These are phyloP conservation scores for Mucor velutinosus DNA, from an alignment of 371 early-diverging fungal genomes.

Conservation along the genomic window DNA sequence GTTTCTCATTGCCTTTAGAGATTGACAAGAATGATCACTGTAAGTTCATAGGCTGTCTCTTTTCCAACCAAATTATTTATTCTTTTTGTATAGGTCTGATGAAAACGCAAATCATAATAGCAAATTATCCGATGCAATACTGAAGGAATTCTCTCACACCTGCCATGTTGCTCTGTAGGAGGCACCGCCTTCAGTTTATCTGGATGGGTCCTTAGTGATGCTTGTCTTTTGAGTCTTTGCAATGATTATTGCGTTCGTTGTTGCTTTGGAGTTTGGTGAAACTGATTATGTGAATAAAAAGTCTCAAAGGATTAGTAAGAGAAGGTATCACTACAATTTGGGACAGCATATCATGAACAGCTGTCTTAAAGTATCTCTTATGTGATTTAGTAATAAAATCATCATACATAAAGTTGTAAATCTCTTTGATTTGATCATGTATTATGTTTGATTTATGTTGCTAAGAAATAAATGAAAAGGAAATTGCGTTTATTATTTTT, in stretches of 20 bases:
- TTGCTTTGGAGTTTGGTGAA: conserved; percentile 13
- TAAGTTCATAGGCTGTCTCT: conserved; percentile 5
- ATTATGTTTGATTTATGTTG: no score
- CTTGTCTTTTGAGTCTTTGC: conserved; percentile 7
- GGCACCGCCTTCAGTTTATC: conserved; percentile 7
- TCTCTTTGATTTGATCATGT: neutral
- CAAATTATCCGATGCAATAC: conserved; percentile 7
- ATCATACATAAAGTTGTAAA: conserved; percentile 5
- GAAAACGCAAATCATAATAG: conserved; percentile 1
- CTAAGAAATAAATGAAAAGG: no score
- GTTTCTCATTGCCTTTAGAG: conserved; percentile 2
- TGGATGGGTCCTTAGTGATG: conserved; percentile 4
- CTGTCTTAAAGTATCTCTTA: neutral
- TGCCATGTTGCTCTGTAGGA: conserved; percentile 11
- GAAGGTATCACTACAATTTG: conserved; percentile 2
- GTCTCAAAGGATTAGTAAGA: conserved; percentile 4
- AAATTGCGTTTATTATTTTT: no score
- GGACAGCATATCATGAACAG: conserved; percentile 8
- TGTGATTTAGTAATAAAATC: no score
- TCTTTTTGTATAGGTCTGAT: conserved; percentile 6
- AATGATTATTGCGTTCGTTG: conserved; percentile 3
- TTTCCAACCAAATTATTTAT: conserved; percentile 8
- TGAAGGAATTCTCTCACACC: conserved; percentile 13
- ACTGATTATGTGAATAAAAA: conserved; percentile 7
- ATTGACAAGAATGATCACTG: conserved; percentile 5